phyloP scores from a whole-genome alignment of 2,329 filamentous ascomycete species.

The Colletotrichum somersetense region DNA sequence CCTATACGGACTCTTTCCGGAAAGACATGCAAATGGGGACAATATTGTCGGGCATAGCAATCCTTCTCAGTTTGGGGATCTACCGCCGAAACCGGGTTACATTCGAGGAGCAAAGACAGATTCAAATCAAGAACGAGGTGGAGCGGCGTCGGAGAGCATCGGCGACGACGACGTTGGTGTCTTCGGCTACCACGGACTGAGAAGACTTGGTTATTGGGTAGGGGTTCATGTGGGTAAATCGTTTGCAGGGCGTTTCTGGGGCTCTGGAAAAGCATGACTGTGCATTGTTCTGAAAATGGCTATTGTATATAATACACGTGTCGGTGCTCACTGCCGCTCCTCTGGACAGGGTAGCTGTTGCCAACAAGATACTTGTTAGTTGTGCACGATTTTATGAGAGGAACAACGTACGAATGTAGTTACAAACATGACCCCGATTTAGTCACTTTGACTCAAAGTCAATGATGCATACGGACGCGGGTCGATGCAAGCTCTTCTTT shows the following conservation, averaged over 20 bases:
- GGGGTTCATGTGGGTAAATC: background rate
- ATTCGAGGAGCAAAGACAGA: slow-evolving; percentile 45
- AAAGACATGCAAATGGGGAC: slow-evolving; percentile 62
- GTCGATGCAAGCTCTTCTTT: background rate
- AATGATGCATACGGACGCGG: no score
- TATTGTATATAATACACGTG: background rate
- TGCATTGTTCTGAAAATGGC: background rate
- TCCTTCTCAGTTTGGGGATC: slow-evolving; percentile 56
- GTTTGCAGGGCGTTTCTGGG: background rate
- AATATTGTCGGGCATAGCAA: slow-evolving; percentile 55
- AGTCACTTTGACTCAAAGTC: background rate
- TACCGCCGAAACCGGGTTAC: slow-evolving; percentile 52
- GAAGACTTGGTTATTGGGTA: background rate
- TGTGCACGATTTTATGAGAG: no score
- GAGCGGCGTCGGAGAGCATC: slow-evolving; percentile 34
- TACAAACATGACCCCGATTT: background rate
- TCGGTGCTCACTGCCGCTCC: background rate
- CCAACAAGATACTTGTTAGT: no score
- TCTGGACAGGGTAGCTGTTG: no score
- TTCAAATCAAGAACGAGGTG: slow-evolving; percentile 29
- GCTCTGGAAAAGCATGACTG: background rate
- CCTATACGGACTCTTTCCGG: slow-evolving; percentile 60
- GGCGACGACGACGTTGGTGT: slow-evolving; percentile 34
- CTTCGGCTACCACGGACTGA: slow-evolving; percentile 28
- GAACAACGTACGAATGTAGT: background rate